Conservation (phyloP, 202 grass and related monocot species). For the Zizania palustris region DNA sequence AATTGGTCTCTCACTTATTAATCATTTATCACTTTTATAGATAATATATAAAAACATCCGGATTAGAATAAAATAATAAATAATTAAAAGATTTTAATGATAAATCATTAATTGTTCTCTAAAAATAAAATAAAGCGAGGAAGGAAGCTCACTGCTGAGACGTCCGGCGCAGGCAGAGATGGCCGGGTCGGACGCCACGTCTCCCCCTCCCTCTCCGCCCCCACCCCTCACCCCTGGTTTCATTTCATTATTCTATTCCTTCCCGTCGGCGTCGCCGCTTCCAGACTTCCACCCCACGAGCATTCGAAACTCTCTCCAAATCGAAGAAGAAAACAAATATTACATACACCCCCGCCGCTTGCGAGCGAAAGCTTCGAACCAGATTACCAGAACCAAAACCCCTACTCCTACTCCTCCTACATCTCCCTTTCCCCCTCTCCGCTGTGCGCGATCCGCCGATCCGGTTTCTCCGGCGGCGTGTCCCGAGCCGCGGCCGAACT, state of each 20-base stretch:
- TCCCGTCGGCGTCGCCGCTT: not conserved
- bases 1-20: no score
- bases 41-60: no score
- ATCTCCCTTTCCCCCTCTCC: not conserved
- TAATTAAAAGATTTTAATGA: no score
- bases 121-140: not conserved
- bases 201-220: not conserved
- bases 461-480: conserved; percentile 41
- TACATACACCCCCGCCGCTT: no score
- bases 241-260: conserved; percentile 27
- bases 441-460: conserved; percentile 19
- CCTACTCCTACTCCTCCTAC: no score
- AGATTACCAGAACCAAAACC: conserved; percentile 33
- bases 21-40: no score
- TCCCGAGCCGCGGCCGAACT: not conserved
- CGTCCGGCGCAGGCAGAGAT: not conserved
- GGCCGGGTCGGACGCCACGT: conserved; percentile 42
- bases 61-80: no score
- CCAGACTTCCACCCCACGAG: conserved; percentile 20
- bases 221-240: not conserved
- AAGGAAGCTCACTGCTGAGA: not conserved
- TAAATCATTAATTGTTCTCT: no score
- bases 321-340: not conserved
- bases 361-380: not conserved
- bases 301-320: conserved; percentile 30